Evolutionary conservation across 768 basidiomycete genomes (phyloP), one percentile per base, ranked within the genome.

Genomic region (Arthromyces matolae): DNA sequence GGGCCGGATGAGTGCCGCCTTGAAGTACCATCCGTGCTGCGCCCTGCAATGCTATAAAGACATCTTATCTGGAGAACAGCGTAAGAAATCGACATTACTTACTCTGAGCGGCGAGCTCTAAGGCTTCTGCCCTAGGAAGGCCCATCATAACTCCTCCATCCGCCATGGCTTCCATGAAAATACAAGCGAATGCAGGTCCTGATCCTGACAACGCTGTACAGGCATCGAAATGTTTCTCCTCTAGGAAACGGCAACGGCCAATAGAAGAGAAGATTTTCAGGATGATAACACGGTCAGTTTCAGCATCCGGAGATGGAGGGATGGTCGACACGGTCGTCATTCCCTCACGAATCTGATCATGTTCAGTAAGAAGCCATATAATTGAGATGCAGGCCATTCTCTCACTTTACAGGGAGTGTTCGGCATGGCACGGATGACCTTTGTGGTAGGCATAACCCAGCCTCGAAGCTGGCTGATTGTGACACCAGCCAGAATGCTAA

Each of bases 131-230:
- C 52, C 96, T 76, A 3, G 96, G 96, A 42, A 99, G 70, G 24
- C 96, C 96, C 96, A 98, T 98, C 95, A 99, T 98, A 37, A 98
- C 96, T 35, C 93, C 96, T 22, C 96, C 96, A 64, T 98, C 96
- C 1, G 93, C 87, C 93, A 99, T 96, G 0, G 96, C 95, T 66
- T 99, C 96, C 53, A 99, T 76, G 59, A 98, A 92, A 40, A 98
- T 84, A 56, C 92, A 93, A 1, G 92, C 93, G 66, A 99, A 98
- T 0, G 96, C 96, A 31, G 96, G 96, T 0, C 96, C 96, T 6
- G 92, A 93, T 0, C 94, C 96, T 13, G 90, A 92, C 3, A 99
- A 76, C 9, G 96, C 96, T 0, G 96, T 99, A 64, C 92, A 96
- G 4, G 95, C 94, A 68, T 99, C 95, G 59, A 99, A 99, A 65